Percentiles rank a stretch among this genome's conserved stretches.
Evolutionary conservation across 2,329 filamentous ascomycete species (phyloP).

Genomic region (Botrytis hyacinthi): DNA sequence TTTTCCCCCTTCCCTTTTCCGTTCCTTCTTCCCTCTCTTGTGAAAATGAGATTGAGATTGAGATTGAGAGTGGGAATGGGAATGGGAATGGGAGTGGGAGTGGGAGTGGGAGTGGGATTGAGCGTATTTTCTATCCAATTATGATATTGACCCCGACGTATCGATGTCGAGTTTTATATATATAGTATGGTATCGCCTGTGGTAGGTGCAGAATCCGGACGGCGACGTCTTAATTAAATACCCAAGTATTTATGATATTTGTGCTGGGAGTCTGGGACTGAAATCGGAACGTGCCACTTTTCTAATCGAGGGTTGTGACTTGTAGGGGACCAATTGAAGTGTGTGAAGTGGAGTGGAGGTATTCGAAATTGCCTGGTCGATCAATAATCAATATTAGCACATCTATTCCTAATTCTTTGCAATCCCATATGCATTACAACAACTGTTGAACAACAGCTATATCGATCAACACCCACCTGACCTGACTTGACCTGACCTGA

Average conservation of each 20-base stretch:
- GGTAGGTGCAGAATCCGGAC: neutral
- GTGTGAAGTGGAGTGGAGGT: slow-evolving; percentile 8
- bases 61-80: neutral
- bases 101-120: slow-evolving; percentile 1
- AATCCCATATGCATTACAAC: neutral
- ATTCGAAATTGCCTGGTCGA: slow-evolving; percentile 7
- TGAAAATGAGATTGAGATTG: neutral
- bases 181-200: neutral
- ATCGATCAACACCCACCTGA: neutral
- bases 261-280: neutral
- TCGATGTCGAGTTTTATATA: neutral
- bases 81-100: neutral
- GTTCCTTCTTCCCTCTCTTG: neutral
- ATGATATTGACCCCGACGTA: neutral
- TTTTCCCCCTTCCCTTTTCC: neutral
- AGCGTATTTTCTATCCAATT: neutral
- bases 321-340: neutral
- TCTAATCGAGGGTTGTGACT: slow-evolving; percentile 9
- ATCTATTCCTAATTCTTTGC: slow-evolving; percentile 1
- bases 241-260: neutral
- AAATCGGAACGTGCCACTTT: slow-evolving; percentile 7
- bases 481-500: neutral
- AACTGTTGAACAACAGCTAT: neutral
- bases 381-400: slow-evolving; percentile 14
- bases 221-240: neutral